Evolutionary conservation across 208 protist species (phyloP), one percentile per base, ranked within the genome.

Genomic region (Leishmania braziliensis): DNA sequence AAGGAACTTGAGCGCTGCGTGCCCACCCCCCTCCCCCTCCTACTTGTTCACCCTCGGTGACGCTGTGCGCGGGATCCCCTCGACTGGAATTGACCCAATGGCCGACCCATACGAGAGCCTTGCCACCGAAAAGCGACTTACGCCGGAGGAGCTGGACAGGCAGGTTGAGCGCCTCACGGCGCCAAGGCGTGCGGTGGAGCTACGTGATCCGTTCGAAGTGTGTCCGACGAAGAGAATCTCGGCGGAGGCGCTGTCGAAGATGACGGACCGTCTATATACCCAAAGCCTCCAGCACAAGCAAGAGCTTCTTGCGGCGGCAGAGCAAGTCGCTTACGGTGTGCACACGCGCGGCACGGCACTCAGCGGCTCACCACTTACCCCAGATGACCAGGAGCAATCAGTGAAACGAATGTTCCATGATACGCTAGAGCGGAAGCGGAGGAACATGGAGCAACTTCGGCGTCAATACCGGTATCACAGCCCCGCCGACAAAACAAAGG

Each of bases 241-340:
- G 8, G 53, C 90, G 33, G 90, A 86, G 23, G 84, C 93, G 43
- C 80, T 95, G 23, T 86, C 91, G 46, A 88, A 87, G 68, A 84
- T 95, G 74, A 91, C 83, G 8, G 84, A 96, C n/a, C 91, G 91
- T 12, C 84, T 96, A 0, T 96, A 94, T 83, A 93, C 92, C 56
- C 79, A 93, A 36, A 88, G 81, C 5, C 54, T 88, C 3, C 54
- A 90, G 71, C 86, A 84, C 29, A 85, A 84, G 36, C 75, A 87
- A 63, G 84, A 73, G n/a, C 83, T 63, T 10, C 75, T 88, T 50
- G 75, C 80, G 16, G 84, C 79, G 29, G 82, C 84, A 8, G 84
- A 90, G 36, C 66, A 83, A 20, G 83, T 62, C 5, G 46, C 53
- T 8, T 86, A 85, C 63, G 65, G 72, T 36, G 46, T 36, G 23